Percentiles rank a stretch among this genome's conserved stretches.
Evolutionary conservation across 495 filamentous ascomycete genomes (phyloP).

Genomic region (Xylaria longipes): DNA sequence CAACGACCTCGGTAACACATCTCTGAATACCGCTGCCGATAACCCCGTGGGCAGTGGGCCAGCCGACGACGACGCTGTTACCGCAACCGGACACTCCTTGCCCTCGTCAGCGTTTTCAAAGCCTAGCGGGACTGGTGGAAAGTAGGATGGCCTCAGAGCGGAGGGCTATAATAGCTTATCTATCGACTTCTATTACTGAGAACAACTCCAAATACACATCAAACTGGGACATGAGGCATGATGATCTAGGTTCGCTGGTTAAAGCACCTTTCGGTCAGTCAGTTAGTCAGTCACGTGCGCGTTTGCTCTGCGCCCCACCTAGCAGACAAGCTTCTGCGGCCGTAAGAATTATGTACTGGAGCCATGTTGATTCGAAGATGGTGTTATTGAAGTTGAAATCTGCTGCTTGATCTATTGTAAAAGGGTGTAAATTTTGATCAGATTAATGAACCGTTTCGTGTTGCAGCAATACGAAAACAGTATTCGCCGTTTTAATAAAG

Average conservation of each 20-base stretch:
- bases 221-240: background rate
- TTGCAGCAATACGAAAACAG: too few species aligned
- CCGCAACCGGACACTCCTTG: conserved; percentile 31
- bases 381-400: too few species aligned
- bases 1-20: conserved; percentile 34
- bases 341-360: too few species aligned
- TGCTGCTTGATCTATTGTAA: too few species aligned
- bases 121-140: conserved; percentile 31
- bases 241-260: background rate
- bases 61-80: conserved; percentile 31
- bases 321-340: too few species aligned
- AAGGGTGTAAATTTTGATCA: too few species aligned
- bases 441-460: too few species aligned
- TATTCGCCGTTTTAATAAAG: too few species aligned
- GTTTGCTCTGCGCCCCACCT: too few species aligned
- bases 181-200: background rate
- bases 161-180: background rate
- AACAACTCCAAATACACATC: background rate
- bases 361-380: too few species aligned
- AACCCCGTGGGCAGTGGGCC: conserved; percentile 30
- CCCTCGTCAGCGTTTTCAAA: conserved; percentile 30
- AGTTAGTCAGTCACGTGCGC: too few species aligned
- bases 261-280: too few species aligned
- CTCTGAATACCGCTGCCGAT: conserved; percentile 33
- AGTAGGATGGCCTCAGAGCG: conserved; percentile 1